Evolutionary conservation across 202 grass and related monocot genomes (phyloP).

Genomic region (Bolboschoenoplectus hybrid): DNA sequence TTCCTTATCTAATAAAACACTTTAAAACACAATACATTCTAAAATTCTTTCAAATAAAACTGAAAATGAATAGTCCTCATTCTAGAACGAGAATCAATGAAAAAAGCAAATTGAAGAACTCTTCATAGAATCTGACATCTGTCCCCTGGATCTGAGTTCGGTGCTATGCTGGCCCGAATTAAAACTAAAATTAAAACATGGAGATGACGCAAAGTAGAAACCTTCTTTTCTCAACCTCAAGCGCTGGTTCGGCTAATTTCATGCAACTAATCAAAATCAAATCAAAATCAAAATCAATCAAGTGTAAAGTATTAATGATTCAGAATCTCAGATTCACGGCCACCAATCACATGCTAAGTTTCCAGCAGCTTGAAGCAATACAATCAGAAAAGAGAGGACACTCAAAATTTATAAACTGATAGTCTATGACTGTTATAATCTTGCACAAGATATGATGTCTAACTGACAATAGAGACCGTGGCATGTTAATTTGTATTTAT

Average conservation of each 20-base stretch:
- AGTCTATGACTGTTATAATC: not conserved
- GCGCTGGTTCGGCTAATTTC: not conserved
- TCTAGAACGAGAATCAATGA: not conserved
- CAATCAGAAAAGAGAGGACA: not conserved
- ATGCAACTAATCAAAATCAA: not conserved
- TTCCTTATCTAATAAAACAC: too few relatives aligned
- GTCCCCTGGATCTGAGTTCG: not conserved
- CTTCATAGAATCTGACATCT: not conserved
- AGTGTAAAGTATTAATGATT: not conserved
- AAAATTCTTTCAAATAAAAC: too few relatives aligned
- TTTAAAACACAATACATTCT: too few relatives aligned
- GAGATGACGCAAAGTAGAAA: not conserved
- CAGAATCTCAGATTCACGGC: not conserved
- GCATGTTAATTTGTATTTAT: not conserved
- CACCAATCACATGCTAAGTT: slow-evolving; percentile 12
- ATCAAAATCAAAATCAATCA: not conserved
- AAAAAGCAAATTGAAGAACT: not conserved
- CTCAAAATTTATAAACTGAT: not conserved
- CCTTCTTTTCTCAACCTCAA: not conserved
- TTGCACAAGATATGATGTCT: not conserved
- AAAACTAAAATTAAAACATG: not conserved
- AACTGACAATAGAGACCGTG: not conserved
- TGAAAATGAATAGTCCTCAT: too few relatives aligned
- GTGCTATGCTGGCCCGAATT: not conserved
- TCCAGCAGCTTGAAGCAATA: not conserved